A percentile compares a stretch with the other conserved stretches of the same genome.
Conservation (phyloP, 805 yeast species). For the Suhomyces sp. region DNA sequence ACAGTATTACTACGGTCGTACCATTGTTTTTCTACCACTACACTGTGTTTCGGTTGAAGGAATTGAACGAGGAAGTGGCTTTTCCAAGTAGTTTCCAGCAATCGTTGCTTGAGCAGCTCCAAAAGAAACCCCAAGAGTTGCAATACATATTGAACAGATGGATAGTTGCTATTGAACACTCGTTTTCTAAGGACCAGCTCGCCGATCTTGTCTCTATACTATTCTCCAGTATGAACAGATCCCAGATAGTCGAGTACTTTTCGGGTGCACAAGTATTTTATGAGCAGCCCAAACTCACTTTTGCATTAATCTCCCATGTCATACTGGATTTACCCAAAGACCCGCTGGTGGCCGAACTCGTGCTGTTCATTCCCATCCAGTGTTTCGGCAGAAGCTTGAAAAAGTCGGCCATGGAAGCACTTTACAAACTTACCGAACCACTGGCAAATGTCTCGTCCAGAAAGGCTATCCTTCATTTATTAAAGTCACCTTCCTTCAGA, state of each 20-base stretch:
- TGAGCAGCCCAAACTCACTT: constrained; percentile 46
- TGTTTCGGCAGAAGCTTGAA: constrained; percentile 29
- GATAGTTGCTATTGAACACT: constrained; percentile 45
- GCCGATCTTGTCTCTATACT: constrained; percentile 25
- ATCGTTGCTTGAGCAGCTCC: constrained; percentile 13
- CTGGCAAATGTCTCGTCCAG: constrained; percentile 9
- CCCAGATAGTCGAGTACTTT: constrained; percentile 11
- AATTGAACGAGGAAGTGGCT: constrained; percentile 30
- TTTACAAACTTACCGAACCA: constrained; percentile 7
- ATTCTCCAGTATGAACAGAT: constrained; percentile 12
- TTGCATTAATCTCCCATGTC: constrained; percentile 22
- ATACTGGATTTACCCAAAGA: constrained; percentile 5
- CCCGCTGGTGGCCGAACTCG: constrained; percentile 7
- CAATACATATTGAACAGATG: constrained; percentile 45
- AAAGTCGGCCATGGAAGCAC: constrained; percentile 13
- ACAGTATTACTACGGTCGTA: neutral
- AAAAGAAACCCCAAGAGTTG: neutral
- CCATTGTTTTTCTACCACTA: constrained; percentile 24
- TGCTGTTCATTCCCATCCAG: constrained; percentile 45
- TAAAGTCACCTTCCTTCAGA: constrained; percentile 52
- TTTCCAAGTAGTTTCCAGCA: constrained; percentile 5
- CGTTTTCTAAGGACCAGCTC: constrained; percentile 30
- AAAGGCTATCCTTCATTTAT: constrained; percentile 35
- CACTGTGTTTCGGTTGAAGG: constrained; percentile 50
- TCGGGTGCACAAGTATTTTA: constrained; percentile 37